Conservation (phyloP, 2,329 filamentous ascomycete species). For the Parastagonospora nodorum region DNA sequence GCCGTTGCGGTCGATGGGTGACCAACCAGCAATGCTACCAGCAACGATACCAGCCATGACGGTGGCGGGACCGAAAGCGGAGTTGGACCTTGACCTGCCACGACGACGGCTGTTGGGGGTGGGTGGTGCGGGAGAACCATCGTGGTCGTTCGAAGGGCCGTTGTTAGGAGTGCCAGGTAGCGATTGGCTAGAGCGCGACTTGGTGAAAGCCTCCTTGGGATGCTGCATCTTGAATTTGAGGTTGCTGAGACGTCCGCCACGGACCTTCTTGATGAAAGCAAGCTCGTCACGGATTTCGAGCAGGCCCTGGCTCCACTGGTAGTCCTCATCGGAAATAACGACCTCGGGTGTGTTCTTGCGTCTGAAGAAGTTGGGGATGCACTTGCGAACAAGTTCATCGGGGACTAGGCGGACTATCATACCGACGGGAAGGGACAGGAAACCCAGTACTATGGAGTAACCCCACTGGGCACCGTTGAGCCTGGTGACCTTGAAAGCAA, state of each 20-base stretch:
- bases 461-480: constrained; percentile 82
- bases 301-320: constrained; percentile 71
- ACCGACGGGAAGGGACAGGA: constrained; percentile 84
- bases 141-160: constrained; percentile 44
- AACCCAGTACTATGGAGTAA: constrained; percentile 80
- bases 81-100: constrained; percentile 71
- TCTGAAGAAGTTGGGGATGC: constrained; percentile 51
- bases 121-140: constrained; percentile 53
- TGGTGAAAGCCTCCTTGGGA: constrained; percentile 72
- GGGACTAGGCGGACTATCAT: constrained; percentile 82
- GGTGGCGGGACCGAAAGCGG: constrained; percentile 73
- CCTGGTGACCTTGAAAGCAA: constrained; percentile 74
- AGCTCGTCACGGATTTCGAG: constrained; percentile 80
- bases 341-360: constrained; percentile 50
- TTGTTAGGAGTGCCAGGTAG: constrained; percentile 67
- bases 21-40: constrained; percentile 77
- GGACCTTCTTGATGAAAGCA: constrained; percentile 77
- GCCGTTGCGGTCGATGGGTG: constrained; percentile 64
- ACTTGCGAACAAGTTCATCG: constrained; percentile 63
- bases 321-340: constrained; percentile 53
- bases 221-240: constrained; percentile 79
- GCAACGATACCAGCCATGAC: constrained; percentile 86
- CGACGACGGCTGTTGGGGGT: constrained; percentile 63
- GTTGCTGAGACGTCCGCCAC: constrained; percentile 80
- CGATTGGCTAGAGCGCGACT: constrained; percentile 66